These are phyloP conservation scores for Cardiospermum halicacabum DNA, from an alignment of 345 rosid genomes.

Conservation along the genomic window DNA sequence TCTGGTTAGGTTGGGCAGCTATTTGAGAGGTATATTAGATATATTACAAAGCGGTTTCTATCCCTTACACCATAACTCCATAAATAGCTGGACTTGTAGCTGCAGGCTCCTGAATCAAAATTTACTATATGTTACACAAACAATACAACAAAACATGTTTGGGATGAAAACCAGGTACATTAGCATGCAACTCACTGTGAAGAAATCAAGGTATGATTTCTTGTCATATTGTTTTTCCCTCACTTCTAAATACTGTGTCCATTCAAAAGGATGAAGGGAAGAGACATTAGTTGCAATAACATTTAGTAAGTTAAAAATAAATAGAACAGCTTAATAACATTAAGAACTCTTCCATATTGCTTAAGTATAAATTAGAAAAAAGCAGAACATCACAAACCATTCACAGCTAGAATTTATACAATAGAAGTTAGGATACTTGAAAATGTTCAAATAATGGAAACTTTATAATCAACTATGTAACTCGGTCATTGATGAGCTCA, in stretches of 20 bases:
- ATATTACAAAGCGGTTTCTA: background rate
- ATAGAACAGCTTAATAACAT: background rate
- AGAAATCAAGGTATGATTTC: conserved; percentile 76
- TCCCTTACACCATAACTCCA: conserved; percentile 80
- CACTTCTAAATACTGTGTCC: conserved; percentile 66
- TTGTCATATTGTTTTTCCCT: conserved; percentile 88
- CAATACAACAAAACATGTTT: background rate
- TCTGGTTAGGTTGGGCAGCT: background rate
- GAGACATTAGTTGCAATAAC: conserved; percentile 6
- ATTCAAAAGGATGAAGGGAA: conserved; percentile 8
- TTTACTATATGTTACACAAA: conserved; percentile 12
- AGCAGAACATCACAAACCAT: background rate
- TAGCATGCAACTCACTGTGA: conserved; percentile 48
- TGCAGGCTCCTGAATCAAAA: conserved; percentile 49
- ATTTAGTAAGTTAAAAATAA: background rate
- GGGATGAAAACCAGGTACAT: background rate
- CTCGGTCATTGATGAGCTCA: background rate
- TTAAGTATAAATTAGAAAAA: background rate
- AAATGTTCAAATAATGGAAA: background rate
- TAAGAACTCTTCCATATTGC: background rate
- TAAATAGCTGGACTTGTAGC: conserved; percentile 64
- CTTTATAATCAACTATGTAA: background rate
- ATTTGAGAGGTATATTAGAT: background rate
- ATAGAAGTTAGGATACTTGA: background rate
- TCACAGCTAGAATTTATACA: background rate